A percentile compares a stretch with the other conserved stretches of the same genome.
Evolutionary conservation across 2,329 filamentous ascomycete genomes (phyloP).

Genomic region (Coniella vitis): DNA sequence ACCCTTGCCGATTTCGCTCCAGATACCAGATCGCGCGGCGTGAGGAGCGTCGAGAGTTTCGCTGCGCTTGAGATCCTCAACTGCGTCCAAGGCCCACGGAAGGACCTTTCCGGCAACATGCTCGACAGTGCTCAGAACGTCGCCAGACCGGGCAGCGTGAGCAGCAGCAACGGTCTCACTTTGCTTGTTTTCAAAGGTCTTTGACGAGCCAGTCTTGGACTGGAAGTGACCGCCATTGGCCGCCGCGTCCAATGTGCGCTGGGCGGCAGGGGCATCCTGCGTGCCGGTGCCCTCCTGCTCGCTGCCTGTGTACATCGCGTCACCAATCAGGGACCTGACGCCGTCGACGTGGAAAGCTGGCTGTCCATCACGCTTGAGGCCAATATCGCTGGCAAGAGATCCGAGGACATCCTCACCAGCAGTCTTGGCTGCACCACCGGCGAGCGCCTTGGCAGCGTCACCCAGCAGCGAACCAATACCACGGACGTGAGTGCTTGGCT

Average conservation of each 20-base stretch:
- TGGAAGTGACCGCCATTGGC: too few species aligned
- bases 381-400: not conserved
- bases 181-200: not conserved
- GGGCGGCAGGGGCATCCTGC: not conserved
- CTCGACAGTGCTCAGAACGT: not conserved
- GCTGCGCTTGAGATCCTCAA: conserved; percentile 1
- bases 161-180: not conserved
- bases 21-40: not conserved
- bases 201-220: too few species aligned
- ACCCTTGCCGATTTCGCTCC: not conserved
- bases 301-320: too few species aligned
- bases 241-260: not conserved
- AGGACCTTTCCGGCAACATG: not conserved
- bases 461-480: conserved; percentile 9
- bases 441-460: not conserved
- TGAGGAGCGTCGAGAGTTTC: not conserved
- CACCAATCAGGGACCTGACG: too few species aligned
- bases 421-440: not conserved
- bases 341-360: too few species aligned
- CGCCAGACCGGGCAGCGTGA: not conserved
- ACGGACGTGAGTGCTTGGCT: not conserved
- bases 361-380: not conserved
- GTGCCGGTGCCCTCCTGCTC: not conserved
- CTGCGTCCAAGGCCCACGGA: not conserved
- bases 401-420: not conserved